Evolutionary conservation across 495 filamentous ascomycete genomes (phyloP).

Genomic region (Penicillium canescens): DNA sequence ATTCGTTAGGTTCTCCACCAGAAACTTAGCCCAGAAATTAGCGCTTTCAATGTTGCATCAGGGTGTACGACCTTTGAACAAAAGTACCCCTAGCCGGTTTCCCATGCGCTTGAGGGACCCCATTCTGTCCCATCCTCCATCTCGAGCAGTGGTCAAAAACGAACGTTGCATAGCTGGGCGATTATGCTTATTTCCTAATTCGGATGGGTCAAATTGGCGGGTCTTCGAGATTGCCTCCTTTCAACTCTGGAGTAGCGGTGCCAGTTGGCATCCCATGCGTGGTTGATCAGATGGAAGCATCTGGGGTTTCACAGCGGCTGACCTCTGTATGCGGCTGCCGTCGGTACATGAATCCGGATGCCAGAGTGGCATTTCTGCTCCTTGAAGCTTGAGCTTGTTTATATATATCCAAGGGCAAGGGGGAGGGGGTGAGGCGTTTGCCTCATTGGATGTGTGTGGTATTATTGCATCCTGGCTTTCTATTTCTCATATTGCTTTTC

Average conservation of each 20-base stretch:
- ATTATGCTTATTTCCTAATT: slow-evolving; percentile 3
- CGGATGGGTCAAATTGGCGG: slow-evolving; percentile 5
- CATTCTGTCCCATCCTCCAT: slow-evolving; percentile 16
- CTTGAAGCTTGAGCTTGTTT: slow-evolving; percentile 22
- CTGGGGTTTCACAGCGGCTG: slow-evolving; percentile 50
- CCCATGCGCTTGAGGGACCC: neutral
- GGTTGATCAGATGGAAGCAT: slow-evolving; percentile 45
- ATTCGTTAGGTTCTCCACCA: slow-evolving; percentile 8
- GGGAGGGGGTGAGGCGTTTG: slow-evolving; percentile 5
- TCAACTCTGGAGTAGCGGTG: slow-evolving; percentile 5
- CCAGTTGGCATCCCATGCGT: slow-evolving; percentile 28
- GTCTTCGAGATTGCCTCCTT: slow-evolving; percentile 11
- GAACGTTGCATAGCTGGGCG: neutral
- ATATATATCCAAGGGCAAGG: slow-evolving; percentile 12
- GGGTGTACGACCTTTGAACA: slow-evolving; percentile 29
- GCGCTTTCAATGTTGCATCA: slow-evolving; percentile 38
- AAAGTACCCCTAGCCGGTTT: slow-evolving; percentile 12
- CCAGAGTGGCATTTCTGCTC: slow-evolving; percentile 29
- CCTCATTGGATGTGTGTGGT: slow-evolving; percentile 8
- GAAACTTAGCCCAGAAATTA: slow-evolving; percentile 17
- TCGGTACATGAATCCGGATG: slow-evolving; percentile 37
- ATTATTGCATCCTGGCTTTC: slow-evolving; percentile 6
- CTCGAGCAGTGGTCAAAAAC: slow-evolving; percentile 20
- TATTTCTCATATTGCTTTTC: neutral
- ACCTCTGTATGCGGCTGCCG: slow-evolving; percentile 40